Evolutionary conservation across 2,329 filamentous ascomycete genomes (phyloP).

Genomic region (Cladosporium sp.): DNA sequence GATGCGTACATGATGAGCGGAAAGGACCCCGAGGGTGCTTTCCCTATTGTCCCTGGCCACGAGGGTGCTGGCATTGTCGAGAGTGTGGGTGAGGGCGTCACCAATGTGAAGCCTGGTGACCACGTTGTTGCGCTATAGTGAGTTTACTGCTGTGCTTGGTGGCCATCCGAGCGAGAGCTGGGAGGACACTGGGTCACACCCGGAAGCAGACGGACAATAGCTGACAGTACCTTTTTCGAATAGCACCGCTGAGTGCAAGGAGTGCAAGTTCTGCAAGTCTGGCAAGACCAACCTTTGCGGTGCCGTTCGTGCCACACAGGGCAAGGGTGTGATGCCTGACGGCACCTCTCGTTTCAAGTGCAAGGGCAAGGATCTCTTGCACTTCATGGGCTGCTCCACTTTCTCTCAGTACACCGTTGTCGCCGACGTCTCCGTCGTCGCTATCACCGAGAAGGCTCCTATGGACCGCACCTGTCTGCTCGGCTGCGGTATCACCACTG

Average conservation of each 20-base stretch:
- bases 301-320: slow-evolving; percentile 97
- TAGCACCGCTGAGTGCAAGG: slow-evolving; percentile 92
- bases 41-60: slow-evolving; percentile 85
- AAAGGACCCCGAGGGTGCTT: slow-evolving; percentile 94
- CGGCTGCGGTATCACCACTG: slow-evolving; percentile 97
- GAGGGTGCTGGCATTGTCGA: slow-evolving; percentile 91
- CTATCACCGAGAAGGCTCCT: slow-evolving; percentile 83
- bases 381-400: slow-evolving; percentile 99
- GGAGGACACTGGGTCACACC: slow-evolving; percentile 28
- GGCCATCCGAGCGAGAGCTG: neutral
- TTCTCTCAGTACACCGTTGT: slow-evolving; percentile 99
- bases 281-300: slow-evolving; percentile 99
- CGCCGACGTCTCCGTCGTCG: slow-evolving; percentile 96
- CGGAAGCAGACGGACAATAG: slow-evolving; percentile 16
- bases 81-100: slow-evolving; percentile 92
- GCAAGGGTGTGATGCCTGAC: slow-evolving; percentile 94
- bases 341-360: slow-evolving; percentile 92
- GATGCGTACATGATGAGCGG: slow-evolving; percentile 87
- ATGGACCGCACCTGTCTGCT: slow-evolving; percentile 97
- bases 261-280: slow-evolving; percentile 99
- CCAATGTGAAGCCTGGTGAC: slow-evolving; percentile 90
- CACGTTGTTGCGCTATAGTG: slow-evolving; percentile 88
- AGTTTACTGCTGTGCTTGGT: slow-evolving; percentile 35
- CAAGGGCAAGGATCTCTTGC: slow-evolving; percentile 91
- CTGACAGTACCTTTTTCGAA: neutral